These are phyloP conservation scores for Cryptococcus sp. DNA, from an alignment of 1,284 basidiomycete genomes.

Conservation along the genomic window DNA sequence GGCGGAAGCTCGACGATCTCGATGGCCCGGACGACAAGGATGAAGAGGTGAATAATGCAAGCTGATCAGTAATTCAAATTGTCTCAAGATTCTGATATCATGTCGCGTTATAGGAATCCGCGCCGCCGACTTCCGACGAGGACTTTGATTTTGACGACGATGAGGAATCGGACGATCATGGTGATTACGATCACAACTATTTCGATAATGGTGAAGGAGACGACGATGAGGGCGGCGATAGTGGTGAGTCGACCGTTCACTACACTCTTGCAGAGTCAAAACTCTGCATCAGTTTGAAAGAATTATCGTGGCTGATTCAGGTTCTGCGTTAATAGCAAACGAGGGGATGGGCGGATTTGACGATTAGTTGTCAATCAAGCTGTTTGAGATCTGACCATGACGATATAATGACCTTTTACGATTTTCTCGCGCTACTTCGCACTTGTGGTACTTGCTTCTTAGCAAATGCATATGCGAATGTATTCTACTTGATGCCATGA, in stretches of 20 bases:
- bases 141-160: constrained; percentile 53
- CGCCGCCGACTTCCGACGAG: constrained; percentile 31
- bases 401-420: too few species aligned
- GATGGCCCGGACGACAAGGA: constrained; percentile 25
- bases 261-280: neutral
- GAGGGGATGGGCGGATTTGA: constrained; percentile 15
- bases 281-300: too few species aligned
- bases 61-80: too few species aligned
- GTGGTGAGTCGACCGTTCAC: constrained; percentile 27
- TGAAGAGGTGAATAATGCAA: constrained; percentile 21
- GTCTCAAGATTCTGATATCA: too few species aligned
- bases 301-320: neutral
- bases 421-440: too few species aligned
- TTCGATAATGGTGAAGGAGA: constrained; percentile 55
- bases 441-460: too few species aligned
- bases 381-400: too few species aligned
- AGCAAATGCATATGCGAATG: too few species aligned
- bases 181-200: constrained; percentile 54
- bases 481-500: too few species aligned
- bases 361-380: constrained; percentile 2
- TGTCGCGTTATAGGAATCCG: constrained; percentile 18
- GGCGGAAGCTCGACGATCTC: constrained; percentile 26
- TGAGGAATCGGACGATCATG: constrained; percentile 50
- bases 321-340: neutral
- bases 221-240: constrained; percentile 48